These are phyloP conservation scores for Pelargonium myrrhifolium DNA, from an alignment of 441 rosid species.

Conservation along the genomic window DNA sequence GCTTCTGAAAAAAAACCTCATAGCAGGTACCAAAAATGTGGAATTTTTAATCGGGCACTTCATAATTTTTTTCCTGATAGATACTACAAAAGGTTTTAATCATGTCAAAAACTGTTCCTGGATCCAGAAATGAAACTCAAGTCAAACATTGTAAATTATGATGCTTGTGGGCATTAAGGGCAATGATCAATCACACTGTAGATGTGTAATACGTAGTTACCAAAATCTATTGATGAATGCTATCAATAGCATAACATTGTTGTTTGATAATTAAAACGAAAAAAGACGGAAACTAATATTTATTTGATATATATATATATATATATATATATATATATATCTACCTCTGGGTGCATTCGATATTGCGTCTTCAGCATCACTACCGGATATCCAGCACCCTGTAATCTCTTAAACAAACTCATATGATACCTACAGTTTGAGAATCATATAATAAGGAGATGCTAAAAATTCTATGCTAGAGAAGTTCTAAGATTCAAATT, in stretches of 20 bases:
- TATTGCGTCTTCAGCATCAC: slow-evolving; percentile 88
- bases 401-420: slow-evolving; percentile 91
- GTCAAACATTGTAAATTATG: background rate
- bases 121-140: too few relatives aligned
- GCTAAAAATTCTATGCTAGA: background rate
- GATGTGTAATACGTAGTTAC: too few relatives aligned
- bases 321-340: background rate
- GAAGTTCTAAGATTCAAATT: background rate
- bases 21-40: too few relatives aligned
- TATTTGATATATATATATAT: background rate
- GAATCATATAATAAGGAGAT: slow-evolving; percentile 8
- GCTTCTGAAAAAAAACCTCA: too few relatives aligned
- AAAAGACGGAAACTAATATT: too few relatives aligned
- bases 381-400: slow-evolving; percentile 92
- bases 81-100: background rate
- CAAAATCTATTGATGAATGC: too few relatives aligned
- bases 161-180: background rate
- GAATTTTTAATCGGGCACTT: too few relatives aligned
- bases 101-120: background rate
- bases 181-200: too few relatives aligned
- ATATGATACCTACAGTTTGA: slow-evolving; percentile 56
- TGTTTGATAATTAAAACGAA: too few relatives aligned
- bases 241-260: too few relatives aligned
- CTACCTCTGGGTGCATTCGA: slow-evolving; percentile 95
- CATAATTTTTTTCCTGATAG: too few relatives aligned